Conservation (phyloP, 192 early-diverging fungal genomes). For the Coemansia sp. region DNA sequence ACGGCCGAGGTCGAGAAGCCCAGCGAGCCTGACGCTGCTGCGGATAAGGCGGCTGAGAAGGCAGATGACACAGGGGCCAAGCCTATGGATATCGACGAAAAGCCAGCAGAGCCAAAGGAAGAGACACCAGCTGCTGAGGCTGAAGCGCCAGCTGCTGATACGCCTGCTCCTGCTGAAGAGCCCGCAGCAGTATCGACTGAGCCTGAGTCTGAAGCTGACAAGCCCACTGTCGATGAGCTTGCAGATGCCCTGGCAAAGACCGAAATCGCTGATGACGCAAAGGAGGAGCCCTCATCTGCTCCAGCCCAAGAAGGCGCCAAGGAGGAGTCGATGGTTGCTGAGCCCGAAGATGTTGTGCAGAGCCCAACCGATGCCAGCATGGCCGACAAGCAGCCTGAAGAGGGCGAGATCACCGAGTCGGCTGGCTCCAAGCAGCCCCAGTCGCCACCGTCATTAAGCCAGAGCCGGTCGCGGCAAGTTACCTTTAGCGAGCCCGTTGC, state of each 20-base stretch:
- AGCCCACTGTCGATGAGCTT: conserved; percentile 19
- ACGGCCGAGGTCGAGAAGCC: no score
- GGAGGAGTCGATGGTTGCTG: conserved; percentile 15
- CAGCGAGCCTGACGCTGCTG: no score
- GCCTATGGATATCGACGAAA: conserved; percentile 34
- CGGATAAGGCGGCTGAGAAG: conserved; percentile 10
- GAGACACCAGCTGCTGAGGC: neutral
- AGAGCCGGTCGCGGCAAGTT: conserved; percentile 43
- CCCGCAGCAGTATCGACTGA: neutral
- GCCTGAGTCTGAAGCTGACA: conserved; percentile 1
- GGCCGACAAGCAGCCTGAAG: conserved; percentile 20
- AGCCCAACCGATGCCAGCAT: conserved; percentile 16
- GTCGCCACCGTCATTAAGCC: conserved; percentile 24
- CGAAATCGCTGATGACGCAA: conserved; percentile 6
- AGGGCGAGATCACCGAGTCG: conserved; percentile 30
- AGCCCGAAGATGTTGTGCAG: conserved; percentile 10
- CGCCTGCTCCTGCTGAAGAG: conserved; percentile 3
- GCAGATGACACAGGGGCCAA: conserved; percentile 9
- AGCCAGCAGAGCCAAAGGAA: conserved; percentile 12
- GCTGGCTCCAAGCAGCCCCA: conserved; percentile 13
- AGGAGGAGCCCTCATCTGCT: neutral
- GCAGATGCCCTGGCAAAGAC: conserved; percentile 30
- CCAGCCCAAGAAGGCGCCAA: conserved; percentile 15
- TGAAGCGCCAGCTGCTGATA: conserved; percentile 7
- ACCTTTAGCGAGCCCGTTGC: conserved; percentile 48